Evolutionary conservation across 2,329 filamentous ascomycete genomes (phyloP), one percentile per base, ranked within the genome.

Genomic region (Calonectria multiphialidica): DNA sequence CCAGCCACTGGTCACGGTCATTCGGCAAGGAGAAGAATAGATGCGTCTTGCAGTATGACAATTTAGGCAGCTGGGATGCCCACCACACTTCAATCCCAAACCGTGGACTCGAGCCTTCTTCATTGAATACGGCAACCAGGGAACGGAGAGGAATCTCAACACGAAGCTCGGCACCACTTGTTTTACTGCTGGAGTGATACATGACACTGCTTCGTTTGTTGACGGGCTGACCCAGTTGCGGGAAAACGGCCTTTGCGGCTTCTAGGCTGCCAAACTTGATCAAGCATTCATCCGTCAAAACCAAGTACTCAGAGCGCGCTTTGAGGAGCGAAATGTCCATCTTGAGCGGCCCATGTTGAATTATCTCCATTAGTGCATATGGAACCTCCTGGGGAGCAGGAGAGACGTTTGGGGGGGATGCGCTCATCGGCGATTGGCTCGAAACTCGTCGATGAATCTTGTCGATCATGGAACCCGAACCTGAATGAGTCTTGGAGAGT

Each of bases 1-100:
- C 83, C 69, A 90, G 79, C 84, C 87, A 88, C 53, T 87, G 84
- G 68, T 90, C 87, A 30, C 88, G 84, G 63, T 89, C 87, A 33
- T 85, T 82, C 10, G 87, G 85, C 35, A 87, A 78, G 59, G 80
- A 81, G 76, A 91, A 90, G 77, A 87, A 87, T 44, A 90, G 80
- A 45, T 87, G 86, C 3, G 87, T 81, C 70, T 86, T 88, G 70
- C 82, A 83, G 73, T 88, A 90, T 16, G 84, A 82, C 47, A 88
- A 81, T 15, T 84, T 82, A 2, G 86, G 84, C 68, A 84, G 82
- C 18, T 82, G 79, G 16, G 86, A 86, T 70, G 85, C 86, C 89
- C 89, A 91, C 88, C 89, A 91, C 2, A 90, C 83, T 76, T 91
- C 89, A 63, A 91, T 80, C 7, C 88, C 88, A 53, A 88, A 89